phyloP scores from a whole-genome alignment of 1,284 basidiomycete species.

The Coniferiporia sulphurascens region DNA sequence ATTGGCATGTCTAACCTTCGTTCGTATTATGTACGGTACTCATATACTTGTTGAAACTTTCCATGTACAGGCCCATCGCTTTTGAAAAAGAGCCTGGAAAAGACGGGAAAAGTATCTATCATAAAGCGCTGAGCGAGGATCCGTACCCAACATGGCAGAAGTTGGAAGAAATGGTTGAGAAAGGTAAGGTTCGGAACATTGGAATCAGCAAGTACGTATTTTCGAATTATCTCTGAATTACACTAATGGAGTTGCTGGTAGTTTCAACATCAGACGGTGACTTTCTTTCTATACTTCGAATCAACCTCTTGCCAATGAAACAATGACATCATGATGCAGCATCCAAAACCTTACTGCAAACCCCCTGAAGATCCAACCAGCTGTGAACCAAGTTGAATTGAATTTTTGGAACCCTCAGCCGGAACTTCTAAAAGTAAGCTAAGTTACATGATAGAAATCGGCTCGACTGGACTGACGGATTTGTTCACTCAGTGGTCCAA shows the following conservation, averaged over 20 bases:
- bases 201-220: slow-evolving; percentile 68
- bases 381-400: slow-evolving; percentile 81
- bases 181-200: slow-evolving; percentile 79
- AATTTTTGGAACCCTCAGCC: slow-evolving; percentile 81
- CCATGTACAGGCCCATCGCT: slow-evolving; percentile 53
- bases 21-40: neutral
- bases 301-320: neutral
- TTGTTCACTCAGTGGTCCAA: slow-evolving; percentile 47
- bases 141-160: slow-evolving; percentile 82
- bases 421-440: slow-evolving; percentile 63
- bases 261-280: slow-evolving; percentile 52
- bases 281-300: slow-evolving; percentile 4
- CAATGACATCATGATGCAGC: slow-evolving; percentile 25
- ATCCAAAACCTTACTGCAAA: slow-evolving; percentile 64
- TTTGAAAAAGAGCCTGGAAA: slow-evolving; percentile 43
- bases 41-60: slow-evolving; percentile 1
- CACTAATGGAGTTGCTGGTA: slow-evolving; percentile 24
- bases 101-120: slow-evolving; percentile 42
- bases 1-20: slow-evolving; percentile 56
- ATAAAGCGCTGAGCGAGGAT: slow-evolving; percentile 63
- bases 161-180: slow-evolving; percentile 74
- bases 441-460: neutral
- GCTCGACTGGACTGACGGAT: neutral
- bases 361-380: slow-evolving; percentile 69
- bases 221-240: slow-evolving; percentile 18